Conservation (phyloP, 176 grass and related monocot genomes). For the Raddia guianensis region DNA sequence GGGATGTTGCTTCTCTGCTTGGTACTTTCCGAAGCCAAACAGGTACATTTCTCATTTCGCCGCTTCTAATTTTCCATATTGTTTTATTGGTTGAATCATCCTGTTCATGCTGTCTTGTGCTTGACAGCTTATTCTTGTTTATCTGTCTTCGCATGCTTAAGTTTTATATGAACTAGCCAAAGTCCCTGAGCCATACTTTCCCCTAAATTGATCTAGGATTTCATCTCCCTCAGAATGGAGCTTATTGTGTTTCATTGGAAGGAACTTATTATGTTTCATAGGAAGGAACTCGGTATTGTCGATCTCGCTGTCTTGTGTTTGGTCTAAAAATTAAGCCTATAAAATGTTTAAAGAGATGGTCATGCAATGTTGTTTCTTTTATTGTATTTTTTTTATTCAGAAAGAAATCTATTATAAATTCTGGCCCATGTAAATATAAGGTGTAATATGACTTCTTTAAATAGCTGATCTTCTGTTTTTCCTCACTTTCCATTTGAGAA, state of each 20-base stretch:
- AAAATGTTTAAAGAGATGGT: slow-evolving; percentile 6
- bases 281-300: slow-evolving; percentile 11
- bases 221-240: not conserved
- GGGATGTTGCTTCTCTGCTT: slow-evolving; percentile 57
- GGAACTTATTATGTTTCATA: not conserved
- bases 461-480: no score
- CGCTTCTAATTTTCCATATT: slow-evolving; percentile 18
- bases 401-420: no score
- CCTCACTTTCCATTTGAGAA: no score
- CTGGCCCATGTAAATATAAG: no score
- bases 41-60: slow-evolving; percentile 46
- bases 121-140: not conserved
- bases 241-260: not conserved
- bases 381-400: no score
- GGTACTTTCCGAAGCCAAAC: slow-evolving; percentile 62
- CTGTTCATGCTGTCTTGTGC: not conserved
- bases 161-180: slow-evolving; percentile 27
- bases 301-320: slow-evolving; percentile 24
- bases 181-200: slow-evolving; percentile 17
- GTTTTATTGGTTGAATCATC: not conserved
- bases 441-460: no score
- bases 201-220: slow-evolving; percentile 22
- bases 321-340: slow-evolving; percentile 20
- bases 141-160: not conserved
- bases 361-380: not conserved